A percentile compares a stretch with the other conserved stretches of the same genome.
phyloP scores from a whole-genome alignment of 2,329 filamentous ascomycete genomes.

The Furcasterigmium furcatum region DNA sequence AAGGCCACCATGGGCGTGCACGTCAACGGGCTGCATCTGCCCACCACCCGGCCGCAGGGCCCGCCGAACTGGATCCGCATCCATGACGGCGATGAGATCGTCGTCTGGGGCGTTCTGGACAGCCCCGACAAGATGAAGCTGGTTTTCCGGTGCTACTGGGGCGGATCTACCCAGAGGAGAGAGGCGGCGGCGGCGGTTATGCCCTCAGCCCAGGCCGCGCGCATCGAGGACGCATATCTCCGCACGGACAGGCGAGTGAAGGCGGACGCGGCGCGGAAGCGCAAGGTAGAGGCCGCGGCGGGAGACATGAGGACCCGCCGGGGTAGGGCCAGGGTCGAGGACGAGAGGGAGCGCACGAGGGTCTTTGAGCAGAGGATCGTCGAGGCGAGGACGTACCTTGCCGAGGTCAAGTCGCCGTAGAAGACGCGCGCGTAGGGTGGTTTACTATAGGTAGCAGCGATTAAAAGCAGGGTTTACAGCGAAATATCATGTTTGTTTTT shows the following conservation, averaged over 20 bases:
- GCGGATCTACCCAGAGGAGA: no score
- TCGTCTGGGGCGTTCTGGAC: conserved; percentile 58
- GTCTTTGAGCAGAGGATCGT: conserved; percentile 45
- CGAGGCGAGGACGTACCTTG: conserved; percentile 40
- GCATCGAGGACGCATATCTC: conserved; percentile 45
- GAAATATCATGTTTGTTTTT: no score
- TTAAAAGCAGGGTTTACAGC: no score
- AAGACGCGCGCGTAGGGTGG: no score
- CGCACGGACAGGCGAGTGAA: conserved; percentile 41
- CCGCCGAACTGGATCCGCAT: conserved; percentile 63
- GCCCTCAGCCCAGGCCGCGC: conserved; percentile 37
- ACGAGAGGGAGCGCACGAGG: conserved; percentile 46
- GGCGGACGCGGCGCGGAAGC: conserved; percentile 34
- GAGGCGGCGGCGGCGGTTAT: no score
- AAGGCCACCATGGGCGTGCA: conserved; percentile 73
- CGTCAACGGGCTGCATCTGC: conserved; percentile 70
- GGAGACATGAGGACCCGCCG: conserved; percentile 40
- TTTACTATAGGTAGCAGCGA: no score
- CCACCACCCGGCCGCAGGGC: conserved; percentile 51
- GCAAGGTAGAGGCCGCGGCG: conserved; percentile 37
- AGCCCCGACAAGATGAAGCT: conserved; percentile 38
- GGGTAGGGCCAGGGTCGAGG: conserved; percentile 28
- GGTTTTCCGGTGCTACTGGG: conserved; percentile 53
- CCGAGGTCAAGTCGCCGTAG: conserved; percentile 19
- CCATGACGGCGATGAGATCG: conserved; percentile 73